Conservation (phyloP, 805 yeast genomes). For the Lipomyces starkeyi region DNA sequence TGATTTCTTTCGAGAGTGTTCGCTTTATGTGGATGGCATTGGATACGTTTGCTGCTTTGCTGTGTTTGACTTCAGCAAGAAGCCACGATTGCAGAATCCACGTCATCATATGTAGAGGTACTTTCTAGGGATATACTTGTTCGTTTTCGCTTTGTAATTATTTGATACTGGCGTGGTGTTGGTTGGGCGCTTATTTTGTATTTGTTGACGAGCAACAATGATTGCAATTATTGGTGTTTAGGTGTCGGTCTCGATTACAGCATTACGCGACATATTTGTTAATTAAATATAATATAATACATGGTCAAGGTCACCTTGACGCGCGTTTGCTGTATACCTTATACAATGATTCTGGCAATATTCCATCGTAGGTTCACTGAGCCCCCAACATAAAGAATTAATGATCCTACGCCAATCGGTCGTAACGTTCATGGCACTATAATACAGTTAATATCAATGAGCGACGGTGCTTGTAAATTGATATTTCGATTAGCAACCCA, state of each 20-base stretch:
- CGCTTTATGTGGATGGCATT: conserved; percentile 90
- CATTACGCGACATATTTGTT: not conserved
- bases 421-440: conserved; percentile 8
- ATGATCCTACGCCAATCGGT: not conserved
- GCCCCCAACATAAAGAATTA: too few species aligned
- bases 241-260: not conserved
- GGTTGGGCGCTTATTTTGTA: not conserved
- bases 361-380: too few species aligned
- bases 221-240: conserved; percentile 2
- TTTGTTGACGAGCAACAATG: not conserved
- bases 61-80: conserved; percentile 78
- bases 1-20: conserved; percentile 88
- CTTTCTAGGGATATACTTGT: not conserved
- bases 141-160: not conserved
- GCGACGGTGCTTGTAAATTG: conserved; percentile 8
- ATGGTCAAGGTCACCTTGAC: not conserved
- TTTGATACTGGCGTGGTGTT: not conserved
- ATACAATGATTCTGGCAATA: not conserved
- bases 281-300: not conserved
- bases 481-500: conserved; percentile 26
- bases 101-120: conserved; percentile 1
- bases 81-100: conserved; percentile 10
- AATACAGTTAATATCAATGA: conserved; percentile 28
- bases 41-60: conserved; percentile 96
- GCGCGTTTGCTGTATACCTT: not conserved